Evolutionary conservation across 2,329 filamentous ascomycete genomes (phyloP), one percentile per base, ranked within the genome.

Genomic region (Beauveria sp.): DNA sequence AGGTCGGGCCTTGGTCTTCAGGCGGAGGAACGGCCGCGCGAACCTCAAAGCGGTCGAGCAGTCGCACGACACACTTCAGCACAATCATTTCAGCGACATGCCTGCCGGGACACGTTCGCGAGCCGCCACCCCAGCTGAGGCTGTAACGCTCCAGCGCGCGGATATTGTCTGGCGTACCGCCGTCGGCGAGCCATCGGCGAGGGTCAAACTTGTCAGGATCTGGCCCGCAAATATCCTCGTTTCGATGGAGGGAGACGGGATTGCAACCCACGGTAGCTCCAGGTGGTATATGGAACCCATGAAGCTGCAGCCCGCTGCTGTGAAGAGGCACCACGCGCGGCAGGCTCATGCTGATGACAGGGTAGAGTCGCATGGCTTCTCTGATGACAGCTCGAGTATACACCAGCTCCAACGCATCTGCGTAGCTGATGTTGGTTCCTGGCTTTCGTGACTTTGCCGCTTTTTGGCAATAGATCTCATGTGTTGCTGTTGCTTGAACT

Each of bases 111-210:
- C 81, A 84, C 0, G 75, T 77, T 40, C 80, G 73, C 3, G 76
- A 73, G 3, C 81, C 79, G 2, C 79, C 80, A 3, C 81, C 81
- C 78, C 79, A 84, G 6, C 73, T 78, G 7, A 84, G 70, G 62
- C 76, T 83, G 54, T 70, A 74, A 16, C 79, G 71, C 18, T 83
- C 79, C 76, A 82, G 82, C 14, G 62, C 65, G 28, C 73, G 72
- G 6, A 68, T 59, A 37, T 37, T 37, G 34, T 37, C 12, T 16
- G 34, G 34, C 66, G 62, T 5, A 63, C 61, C 9, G 56, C 64
- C 53, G 22, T 62, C 63, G 12, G 14, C 22, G 2, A 81, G 68
- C 81, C 83, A 84, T 8, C 83, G 74, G 1, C 73, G 71, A 0
- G 82, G 80, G 0, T 70, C 67, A 64, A 79, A 84, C 0, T 63